Percentiles rank a stretch among this genome's conserved stretches.
phyloP scores from a whole-genome alignment of 768 basidiomycete species.

The Boletus huronensis region DNA sequence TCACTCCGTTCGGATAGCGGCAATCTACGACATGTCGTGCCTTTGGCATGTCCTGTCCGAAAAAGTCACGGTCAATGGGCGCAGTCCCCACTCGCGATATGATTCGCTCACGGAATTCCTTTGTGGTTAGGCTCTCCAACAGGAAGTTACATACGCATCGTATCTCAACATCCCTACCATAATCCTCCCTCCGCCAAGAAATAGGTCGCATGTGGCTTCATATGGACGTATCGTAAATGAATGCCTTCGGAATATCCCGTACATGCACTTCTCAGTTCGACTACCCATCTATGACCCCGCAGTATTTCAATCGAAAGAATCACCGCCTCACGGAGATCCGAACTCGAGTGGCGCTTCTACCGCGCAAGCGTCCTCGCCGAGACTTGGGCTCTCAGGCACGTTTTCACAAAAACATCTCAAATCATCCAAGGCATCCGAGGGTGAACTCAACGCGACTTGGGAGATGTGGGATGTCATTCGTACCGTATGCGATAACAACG shows the following conservation, averaged over 20 bases:
- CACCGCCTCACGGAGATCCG: slow-evolving; percentile 28
- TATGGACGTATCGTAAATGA: slow-evolving; percentile 90
- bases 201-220: slow-evolving; percentile 80
- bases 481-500: slow-evolving; percentile 81
- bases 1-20: slow-evolving; percentile 2
- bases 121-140: slow-evolving; percentile 71
- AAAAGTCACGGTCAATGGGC: slow-evolving; percentile 17
- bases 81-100: slow-evolving; percentile 10
- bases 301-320: slow-evolving; percentile 43
- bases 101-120: slow-evolving; percentile 12
- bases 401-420: slow-evolving; percentile 26
- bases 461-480: slow-evolving; percentile 98
- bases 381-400: slow-evolving; percentile 10
- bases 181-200: slow-evolving; percentile 85
- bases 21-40: slow-evolving; percentile 10
- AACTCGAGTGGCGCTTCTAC: slow-evolving; percentile 26
- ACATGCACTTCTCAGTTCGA: slow-evolving; percentile 77
- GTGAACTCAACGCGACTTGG: slow-evolving; percentile 77
- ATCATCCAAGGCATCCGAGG: slow-evolving; percentile 42
- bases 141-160: slow-evolving; percentile 89
- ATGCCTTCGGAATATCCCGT: slow-evolving; percentile 65
- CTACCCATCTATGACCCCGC: slow-evolving; percentile 79
- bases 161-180: slow-evolving; percentile 85
- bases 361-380: slow-evolving; percentile 21
- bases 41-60: slow-evolving; percentile 13